phyloP scores from a whole-genome alignment of 202 grass and related monocot genomes.

The Musa balbisiana region DNA sequence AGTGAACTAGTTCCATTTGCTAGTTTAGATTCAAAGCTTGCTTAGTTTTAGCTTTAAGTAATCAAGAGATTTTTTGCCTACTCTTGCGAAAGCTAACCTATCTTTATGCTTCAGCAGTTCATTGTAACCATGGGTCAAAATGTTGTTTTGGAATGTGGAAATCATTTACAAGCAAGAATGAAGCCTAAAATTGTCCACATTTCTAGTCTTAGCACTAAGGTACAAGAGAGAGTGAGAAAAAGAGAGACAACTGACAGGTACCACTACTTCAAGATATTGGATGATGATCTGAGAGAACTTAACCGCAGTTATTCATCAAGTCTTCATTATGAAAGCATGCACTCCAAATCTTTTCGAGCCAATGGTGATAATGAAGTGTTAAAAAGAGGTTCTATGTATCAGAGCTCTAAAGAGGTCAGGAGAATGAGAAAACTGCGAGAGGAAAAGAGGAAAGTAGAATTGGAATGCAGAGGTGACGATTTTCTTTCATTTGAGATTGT shows the following conservation, averaged over 20 bases:
- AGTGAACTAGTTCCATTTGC: neutral
- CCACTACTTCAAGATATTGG: constrained; percentile 37
- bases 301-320: constrained; percentile 37
- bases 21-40: neutral
- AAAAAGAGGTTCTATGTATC: constrained; percentile 80
- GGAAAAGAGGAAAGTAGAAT: constrained; percentile 56
- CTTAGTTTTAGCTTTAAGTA: neutral
- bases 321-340: constrained; percentile 80
- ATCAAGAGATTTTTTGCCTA: neutral
- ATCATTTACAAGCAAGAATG: constrained; percentile 16
- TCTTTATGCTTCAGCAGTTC: constrained; percentile 1
- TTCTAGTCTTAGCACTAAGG: constrained; percentile 18
- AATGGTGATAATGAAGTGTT: constrained; percentile 33
- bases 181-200: constrained; percentile 23
- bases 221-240: constrained; percentile 38
- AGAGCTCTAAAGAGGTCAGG: constrained; percentile 69
- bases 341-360: constrained; percentile 37
- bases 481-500: constrained; percentile 59
- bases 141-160: constrained; percentile 27
- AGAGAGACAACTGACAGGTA: constrained; percentile 22
- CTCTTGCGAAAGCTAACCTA: neutral
- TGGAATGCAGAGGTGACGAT: constrained; percentile 19
- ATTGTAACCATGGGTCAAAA: constrained; percentile 49
- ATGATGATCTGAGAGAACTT: constrained; percentile 34
- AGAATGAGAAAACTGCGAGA: constrained; percentile 56